Evolutionary conservation across 2,329 filamentous ascomycete species (phyloP).

Genomic region (Paecilomyces fulvus): DNA sequence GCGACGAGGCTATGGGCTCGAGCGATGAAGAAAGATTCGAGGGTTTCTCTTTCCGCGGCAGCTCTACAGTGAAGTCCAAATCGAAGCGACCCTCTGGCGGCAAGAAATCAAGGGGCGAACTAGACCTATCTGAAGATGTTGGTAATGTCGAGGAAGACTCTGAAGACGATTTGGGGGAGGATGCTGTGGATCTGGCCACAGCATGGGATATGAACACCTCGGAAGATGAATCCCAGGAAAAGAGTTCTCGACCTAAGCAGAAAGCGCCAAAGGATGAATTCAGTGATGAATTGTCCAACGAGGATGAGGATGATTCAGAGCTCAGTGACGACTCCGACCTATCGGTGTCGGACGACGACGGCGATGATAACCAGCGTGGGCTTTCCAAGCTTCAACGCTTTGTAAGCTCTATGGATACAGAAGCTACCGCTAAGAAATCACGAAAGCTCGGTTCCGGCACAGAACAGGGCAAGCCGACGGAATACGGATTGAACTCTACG

Average conservation of each 20-base stretch:
- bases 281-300: conserved; percentile 20
- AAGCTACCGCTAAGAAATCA: conserved; percentile 24
- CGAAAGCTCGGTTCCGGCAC: conserved; percentile 42
- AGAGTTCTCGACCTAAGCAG: neutral
- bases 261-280: conserved; percentile 25
- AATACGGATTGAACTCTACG: conserved; percentile 50
- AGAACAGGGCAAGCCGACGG: conserved; percentile 54
- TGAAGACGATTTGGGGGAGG: conserved; percentile 52
- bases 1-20: conserved; percentile 76
- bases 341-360: conserved; percentile 41
- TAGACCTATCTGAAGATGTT: conserved; percentile 44
- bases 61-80: conserved; percentile 36
- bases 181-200: conserved; percentile 55
- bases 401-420: conserved; percentile 55
- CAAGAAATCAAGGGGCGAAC: conserved; percentile 23
- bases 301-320: conserved; percentile 30
- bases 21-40: conserved; percentile 82
- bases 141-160: conserved; percentile 36
- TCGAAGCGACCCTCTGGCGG: conserved; percentile 20
- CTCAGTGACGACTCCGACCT: conserved; percentile 44
- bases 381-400: conserved; percentile 59
- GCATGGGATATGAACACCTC: conserved; percentile 50
- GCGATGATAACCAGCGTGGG: conserved; percentile 40
- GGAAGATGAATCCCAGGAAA: conserved; percentile 24
- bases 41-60: conserved; percentile 61